phyloP scores from a whole-genome alignment of 345 rosid species.

The Euphorbia tirucalli region DNA sequence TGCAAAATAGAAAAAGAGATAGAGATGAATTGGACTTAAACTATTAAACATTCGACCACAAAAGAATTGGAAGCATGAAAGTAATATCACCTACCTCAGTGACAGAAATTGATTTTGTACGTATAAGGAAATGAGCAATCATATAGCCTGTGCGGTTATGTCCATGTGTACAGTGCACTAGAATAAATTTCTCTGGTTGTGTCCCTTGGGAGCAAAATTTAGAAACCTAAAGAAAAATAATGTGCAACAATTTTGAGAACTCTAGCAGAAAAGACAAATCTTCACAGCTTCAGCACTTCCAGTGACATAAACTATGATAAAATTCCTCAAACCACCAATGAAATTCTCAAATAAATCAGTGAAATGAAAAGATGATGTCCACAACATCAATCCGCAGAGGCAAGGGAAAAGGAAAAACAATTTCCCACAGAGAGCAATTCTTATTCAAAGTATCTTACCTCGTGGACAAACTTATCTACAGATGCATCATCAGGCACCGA shows the following conservation, averaged over 20 bases:
- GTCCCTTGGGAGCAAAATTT: background rate
- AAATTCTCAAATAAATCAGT: background rate
- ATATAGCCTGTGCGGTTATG: slow-evolving; percentile 90
- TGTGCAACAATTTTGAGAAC: background rate
- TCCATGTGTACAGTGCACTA: slow-evolving; percentile 94
- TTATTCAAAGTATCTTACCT: slow-evolving; percentile 52
- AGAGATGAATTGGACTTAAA: background rate
- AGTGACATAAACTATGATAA: background rate
- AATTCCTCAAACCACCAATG: background rate
- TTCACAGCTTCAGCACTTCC: background rate
- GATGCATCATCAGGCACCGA: slow-evolving; percentile 75
- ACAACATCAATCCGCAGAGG: slow-evolving; percentile 25
- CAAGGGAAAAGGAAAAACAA: slow-evolving; percentile 7
- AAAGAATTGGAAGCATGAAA: background rate
- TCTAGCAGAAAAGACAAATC: background rate
- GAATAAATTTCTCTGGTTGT: slow-evolving; percentile 55
- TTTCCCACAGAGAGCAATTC: background rate
- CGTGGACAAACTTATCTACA: slow-evolving; percentile 73
- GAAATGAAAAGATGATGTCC: background rate
- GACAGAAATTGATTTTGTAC: slow-evolving; percentile 26
- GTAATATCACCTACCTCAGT: slow-evolving; percentile 6
- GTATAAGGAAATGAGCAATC: slow-evolving; percentile 88
- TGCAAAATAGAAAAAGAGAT: slow-evolving; percentile 25
- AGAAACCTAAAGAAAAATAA: slow-evolving; percentile 7
- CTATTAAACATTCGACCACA: background rate